A percentile compares a stretch with the other conserved stretches of the same genome.
These are phyloP conservation scores for Trichosanthes cucumerina DNA, from an alignment of 306 rosid species.

Conservation along the genomic window DNA sequence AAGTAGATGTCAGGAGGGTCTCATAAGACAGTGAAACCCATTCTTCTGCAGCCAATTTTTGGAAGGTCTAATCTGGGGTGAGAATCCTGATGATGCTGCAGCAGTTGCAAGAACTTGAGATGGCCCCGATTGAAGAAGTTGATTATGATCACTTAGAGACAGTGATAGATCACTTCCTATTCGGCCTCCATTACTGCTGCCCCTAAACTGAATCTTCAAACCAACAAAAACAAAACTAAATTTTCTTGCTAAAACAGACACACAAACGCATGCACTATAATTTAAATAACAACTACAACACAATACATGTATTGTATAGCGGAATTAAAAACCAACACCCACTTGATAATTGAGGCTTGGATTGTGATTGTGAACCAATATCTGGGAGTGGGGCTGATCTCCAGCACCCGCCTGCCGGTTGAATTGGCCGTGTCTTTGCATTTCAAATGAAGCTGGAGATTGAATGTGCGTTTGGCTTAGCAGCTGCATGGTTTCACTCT, in stretches of 20 bases:
- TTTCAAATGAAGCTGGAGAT: slow-evolving; percentile 30
- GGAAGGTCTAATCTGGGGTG: slow-evolving; percentile 39
- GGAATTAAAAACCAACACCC: slow-evolving; percentile 4
- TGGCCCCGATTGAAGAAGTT: slow-evolving; percentile 42
- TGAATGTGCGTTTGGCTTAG: slow-evolving; percentile 43
- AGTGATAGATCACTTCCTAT: slow-evolving; percentile 53
- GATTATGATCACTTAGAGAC: slow-evolving; percentile 20
- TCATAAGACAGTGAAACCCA: slow-evolving; percentile 50
- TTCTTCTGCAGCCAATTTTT: slow-evolving; percentile 57
- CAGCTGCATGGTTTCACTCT: slow-evolving; percentile 34
- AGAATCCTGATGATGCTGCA: slow-evolving; percentile 99
- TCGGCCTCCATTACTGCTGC: slow-evolving; percentile 49
- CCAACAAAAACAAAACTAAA: neutral
- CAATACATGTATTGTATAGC: no score
- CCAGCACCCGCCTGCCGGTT: slow-evolving; percentile 29
- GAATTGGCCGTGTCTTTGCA: slow-evolving; percentile 53
- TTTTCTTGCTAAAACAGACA: neutral
- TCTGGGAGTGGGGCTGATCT: neutral
- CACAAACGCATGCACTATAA: neutral
- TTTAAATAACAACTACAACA: no score
- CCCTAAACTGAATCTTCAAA: slow-evolving; percentile 30
- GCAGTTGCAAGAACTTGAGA: slow-evolving; percentile 58
- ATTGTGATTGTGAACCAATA: slow-evolving; percentile 29
- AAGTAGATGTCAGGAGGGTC: neutral
- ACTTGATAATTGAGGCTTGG: slow-evolving; percentile 45